Percentiles rank a stretch among this genome's conserved stretches.
phyloP scores from a whole-genome alignment of 1,284 basidiomycete genomes.

The Retiboletus flavoniger region DNA sequence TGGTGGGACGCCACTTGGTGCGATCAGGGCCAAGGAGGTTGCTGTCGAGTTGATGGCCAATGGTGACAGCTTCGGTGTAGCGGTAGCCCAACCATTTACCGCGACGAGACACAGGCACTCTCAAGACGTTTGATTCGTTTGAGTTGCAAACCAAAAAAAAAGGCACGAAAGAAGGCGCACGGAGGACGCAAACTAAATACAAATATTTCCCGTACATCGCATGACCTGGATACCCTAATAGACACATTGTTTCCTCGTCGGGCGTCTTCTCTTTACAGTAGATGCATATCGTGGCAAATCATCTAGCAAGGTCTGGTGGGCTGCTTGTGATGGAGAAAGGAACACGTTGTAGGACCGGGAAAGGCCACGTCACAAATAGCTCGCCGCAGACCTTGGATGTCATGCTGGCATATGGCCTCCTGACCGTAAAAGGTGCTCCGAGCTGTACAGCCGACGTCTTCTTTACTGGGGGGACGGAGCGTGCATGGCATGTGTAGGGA shows the following conservation, averaged over 20 bases:
- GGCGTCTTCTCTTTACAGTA: neutral
- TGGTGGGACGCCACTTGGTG: slow-evolving; percentile 26
- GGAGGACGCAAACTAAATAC: neutral
- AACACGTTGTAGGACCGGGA: no score
- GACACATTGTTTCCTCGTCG: neutral
- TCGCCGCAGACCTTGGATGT: no score
- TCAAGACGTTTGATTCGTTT: slow-evolving; percentile 2
- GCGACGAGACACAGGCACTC: neutral
- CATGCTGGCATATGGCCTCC: neutral
- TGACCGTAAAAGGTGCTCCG: neutral
- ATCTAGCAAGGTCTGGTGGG: no score
- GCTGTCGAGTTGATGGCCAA: slow-evolving; percentile 18
- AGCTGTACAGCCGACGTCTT: no score
- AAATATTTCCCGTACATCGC: slow-evolving; percentile 9
- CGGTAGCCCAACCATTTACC: neutral
- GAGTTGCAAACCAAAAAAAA: neutral
- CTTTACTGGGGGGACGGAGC: no score
- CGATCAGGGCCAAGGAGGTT: slow-evolving; percentile 28
- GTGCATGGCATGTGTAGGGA: neutral
- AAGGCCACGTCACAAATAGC: no score
- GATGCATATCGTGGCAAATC: no score
- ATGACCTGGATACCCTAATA: slow-evolving; percentile 12
- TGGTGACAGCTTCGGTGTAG: slow-evolving; percentile 1
- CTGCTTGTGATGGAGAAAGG: no score
- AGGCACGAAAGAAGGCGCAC: neutral